Percentiles rank a stretch among this genome's conserved stretches.
Evolutionary conservation across 805 yeast genomes (phyloP).

Genomic region (Huiozyma naganishii): DNA sequence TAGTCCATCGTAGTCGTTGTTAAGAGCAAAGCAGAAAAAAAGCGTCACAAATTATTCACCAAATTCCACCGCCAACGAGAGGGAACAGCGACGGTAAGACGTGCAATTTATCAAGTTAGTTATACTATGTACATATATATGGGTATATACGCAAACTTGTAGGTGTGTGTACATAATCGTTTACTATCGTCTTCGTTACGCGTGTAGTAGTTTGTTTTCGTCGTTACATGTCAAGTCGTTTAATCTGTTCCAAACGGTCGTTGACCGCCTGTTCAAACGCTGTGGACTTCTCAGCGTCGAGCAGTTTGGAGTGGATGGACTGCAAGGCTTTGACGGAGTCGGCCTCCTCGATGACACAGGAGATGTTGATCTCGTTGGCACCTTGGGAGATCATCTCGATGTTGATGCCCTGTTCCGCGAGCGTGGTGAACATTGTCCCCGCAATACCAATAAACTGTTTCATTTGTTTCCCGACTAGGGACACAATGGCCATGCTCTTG

Average conservation of each 20-base stretch:
- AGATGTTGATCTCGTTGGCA: slow-evolving; percentile 93
- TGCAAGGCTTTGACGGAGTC: slow-evolving; percentile 80
- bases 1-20: no score
- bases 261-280: slow-evolving; percentile 30
- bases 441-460: slow-evolving; percentile 94
- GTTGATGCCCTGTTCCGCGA: slow-evolving; percentile 85
- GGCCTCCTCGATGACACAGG: slow-evolving; percentile 80
- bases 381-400: slow-evolving; percentile 98
- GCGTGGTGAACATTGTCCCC: slow-evolving; percentile 88
- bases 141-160: no score
- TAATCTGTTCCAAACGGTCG: slow-evolving; percentile 37
- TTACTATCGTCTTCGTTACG: not conserved
- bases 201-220: not conserved
- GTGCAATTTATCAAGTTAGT: no score
- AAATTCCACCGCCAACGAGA: no score
- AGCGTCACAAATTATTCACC: no score
- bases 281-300: slow-evolving; percentile 32
- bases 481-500: slow-evolving; percentile 78
- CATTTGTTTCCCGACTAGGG: slow-evolving; percentile 95
- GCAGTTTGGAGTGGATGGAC: slow-evolving; percentile 68
- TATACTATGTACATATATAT: no score
- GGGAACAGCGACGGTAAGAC: no score
- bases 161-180: no score
- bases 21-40: no score
- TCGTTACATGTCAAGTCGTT: slow-evolving; percentile 23